Conservation (phyloP, 805 yeast species). For the Candida sonorensis region DNA sequence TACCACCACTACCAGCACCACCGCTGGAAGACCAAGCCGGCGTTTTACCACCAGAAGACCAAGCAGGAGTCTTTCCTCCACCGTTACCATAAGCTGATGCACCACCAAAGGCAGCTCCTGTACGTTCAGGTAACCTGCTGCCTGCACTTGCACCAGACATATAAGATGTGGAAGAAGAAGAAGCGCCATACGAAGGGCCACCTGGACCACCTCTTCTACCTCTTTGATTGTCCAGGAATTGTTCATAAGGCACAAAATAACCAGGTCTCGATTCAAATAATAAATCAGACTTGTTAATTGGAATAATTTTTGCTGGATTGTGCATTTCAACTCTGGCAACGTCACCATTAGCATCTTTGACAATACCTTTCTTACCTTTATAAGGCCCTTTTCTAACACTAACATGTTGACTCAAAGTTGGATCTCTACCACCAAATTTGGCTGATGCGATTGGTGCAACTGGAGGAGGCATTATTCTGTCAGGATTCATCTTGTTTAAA, state of each 20-base stretch:
- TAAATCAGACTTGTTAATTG: slow-evolving; percentile 73
- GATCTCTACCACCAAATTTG: slow-evolving; percentile 68
- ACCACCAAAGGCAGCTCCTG: slow-evolving; percentile 33
- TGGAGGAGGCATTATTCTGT: slow-evolving; percentile 56
- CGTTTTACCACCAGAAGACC: slow-evolving; percentile 21
- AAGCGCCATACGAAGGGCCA: slow-evolving; percentile 11
- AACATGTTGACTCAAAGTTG: slow-evolving; percentile 75
- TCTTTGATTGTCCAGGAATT: slow-evolving; percentile 46
- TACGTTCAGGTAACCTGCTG: slow-evolving; percentile 38
- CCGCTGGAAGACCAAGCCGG: slow-evolving; percentile 29
- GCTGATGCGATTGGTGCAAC: slow-evolving; percentile 43
- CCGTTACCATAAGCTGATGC: slow-evolving; percentile 41
- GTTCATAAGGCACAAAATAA: slow-evolving; percentile 68
- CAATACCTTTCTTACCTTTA: slow-evolving; percentile 90
- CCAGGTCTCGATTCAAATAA: slow-evolving; percentile 65
- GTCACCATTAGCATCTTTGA: slow-evolving; percentile 88
- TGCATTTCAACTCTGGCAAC: slow-evolving; percentile 91
- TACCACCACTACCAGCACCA: slow-evolving; percentile 21
- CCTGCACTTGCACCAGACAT: slow-evolving; percentile 8
- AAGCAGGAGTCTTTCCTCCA: slow-evolving; percentile 1
- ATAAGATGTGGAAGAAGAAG: no score
- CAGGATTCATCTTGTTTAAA: slow-evolving; percentile 83
- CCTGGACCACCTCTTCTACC: slow-evolving; percentile 23
- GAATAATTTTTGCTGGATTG: slow-evolving; percentile 81
- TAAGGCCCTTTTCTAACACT: slow-evolving; percentile 86